A percentile compares a stretch with the other conserved stretches of the same genome.
Conservation (phyloP, 768 basidiomycete species). For the Leccinum barrowsii region DNA sequence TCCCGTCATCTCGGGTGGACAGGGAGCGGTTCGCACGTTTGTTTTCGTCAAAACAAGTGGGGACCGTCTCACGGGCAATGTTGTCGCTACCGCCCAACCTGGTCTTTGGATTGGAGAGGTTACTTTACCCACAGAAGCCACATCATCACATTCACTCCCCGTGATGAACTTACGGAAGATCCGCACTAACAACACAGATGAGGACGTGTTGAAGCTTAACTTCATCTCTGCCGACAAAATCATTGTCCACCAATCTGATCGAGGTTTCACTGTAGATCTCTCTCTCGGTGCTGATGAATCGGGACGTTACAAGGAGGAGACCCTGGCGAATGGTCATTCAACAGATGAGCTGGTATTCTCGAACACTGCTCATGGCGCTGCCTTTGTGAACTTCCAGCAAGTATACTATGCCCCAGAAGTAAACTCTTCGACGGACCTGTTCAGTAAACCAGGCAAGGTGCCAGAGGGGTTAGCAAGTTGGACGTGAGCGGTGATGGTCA, state of each 20-base stretch:
- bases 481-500: constrained; percentile 66
- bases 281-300: constrained; percentile 40
- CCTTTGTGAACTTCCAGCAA: constrained; percentile 69
- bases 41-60: constrained; percentile 66
- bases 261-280: constrained; percentile 51
- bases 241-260: constrained; percentile 54
- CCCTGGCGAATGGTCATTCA: constrained; percentile 53
- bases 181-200: constrained; percentile 40
- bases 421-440: constrained; percentile 44
- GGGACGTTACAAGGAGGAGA: constrained; percentile 46
- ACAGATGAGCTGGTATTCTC: constrained; percentile 55
- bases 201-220: constrained; percentile 45
- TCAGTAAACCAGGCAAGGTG: constrained; percentile 69
- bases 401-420: constrained; percentile 55
- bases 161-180: constrained; percentile 51
- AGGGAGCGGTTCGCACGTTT: constrained; percentile 42
- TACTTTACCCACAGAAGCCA: constrained; percentile 39
- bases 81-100: constrained; percentile 59
- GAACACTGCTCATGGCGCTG: constrained; percentile 40
- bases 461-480: constrained; percentile 57
- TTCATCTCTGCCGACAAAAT: constrained; percentile 61
- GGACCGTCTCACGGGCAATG: constrained; percentile 54
- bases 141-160: constrained; percentile 28
- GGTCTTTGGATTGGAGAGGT: constrained; percentile 67
- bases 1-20: constrained; percentile 47